Percentiles rank a stretch among this genome's conserved stretches.
phyloP scores from a whole-genome alignment of 2,329 filamentous ascomycete species.

The Colletotrichum lupini region DNA sequence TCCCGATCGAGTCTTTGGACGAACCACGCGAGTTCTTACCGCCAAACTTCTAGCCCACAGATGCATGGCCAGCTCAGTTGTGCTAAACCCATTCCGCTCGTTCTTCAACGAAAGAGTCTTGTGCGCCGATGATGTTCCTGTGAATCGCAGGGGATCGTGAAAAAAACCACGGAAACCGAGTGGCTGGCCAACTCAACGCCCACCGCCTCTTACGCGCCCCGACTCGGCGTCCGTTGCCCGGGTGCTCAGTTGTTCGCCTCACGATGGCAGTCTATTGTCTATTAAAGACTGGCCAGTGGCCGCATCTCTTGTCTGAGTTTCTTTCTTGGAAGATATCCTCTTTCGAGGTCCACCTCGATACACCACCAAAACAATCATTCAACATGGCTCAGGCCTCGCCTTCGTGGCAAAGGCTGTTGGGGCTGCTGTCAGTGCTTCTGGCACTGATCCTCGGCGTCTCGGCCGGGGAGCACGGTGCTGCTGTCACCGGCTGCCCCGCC shows the following conservation, averaged over 20 bases:
- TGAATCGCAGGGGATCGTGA: not conserved
- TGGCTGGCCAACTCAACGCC: constrained; percentile 17
- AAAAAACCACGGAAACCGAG: constrained; percentile 6
- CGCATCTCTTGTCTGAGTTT: constrained; percentile 3
- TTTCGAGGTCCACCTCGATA: constrained; percentile 33
- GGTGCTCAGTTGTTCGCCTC: constrained; percentile 1
- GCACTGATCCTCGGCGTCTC: constrained; percentile 29
- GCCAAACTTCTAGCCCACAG: constrained; percentile 22
- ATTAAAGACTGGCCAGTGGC: constrained; percentile 21
- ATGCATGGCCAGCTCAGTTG: constrained; percentile 15
- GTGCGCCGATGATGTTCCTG: not conserved
- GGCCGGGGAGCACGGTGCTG: constrained; percentile 25
- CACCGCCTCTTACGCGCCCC: constrained; percentile 25
- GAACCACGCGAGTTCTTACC: constrained; percentile 28
- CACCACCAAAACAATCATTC: not conserved
- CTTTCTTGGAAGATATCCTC: constrained; percentile 31
- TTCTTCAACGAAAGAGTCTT: constrained; percentile 23
- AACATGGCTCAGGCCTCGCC: constrained; percentile 33
- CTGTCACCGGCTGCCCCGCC: constrained; percentile 19
- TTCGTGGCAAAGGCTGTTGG: constrained; percentile 33
- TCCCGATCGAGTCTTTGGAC: constrained; percentile 4
- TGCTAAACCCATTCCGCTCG: constrained; percentile 8
- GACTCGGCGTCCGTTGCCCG: constrained; percentile 13
- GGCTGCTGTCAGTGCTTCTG: constrained; percentile 33
- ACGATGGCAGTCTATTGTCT: constrained; percentile 10